Evolutionary conservation across 2,329 filamentous ascomycete genomes (phyloP), one percentile per base, ranked within the genome.

Genomic region (Hansfordia pulvinata): DNA sequence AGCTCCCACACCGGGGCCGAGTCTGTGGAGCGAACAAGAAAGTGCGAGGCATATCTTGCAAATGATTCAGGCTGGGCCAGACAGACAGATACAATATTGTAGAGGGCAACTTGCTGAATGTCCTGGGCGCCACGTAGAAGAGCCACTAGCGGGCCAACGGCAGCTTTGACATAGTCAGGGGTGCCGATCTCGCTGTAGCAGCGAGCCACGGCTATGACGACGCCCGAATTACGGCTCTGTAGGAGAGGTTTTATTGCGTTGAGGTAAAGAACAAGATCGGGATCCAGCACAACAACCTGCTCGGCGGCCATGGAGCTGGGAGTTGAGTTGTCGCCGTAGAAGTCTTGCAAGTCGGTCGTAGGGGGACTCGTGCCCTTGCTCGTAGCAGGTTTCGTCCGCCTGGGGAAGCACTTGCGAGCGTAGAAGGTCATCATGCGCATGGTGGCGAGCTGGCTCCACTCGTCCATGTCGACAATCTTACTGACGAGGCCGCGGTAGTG

Each of bases 401-500:
- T 64, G 1, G 90, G 86, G 40, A 98, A 98, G 50, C 84, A 94
- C 46, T 71, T 80, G 29, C 90, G 72, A 2, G 82, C 75, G 50
- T 98, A 98, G 13, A 75, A 60, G 2, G 80, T 77, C 71, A 96
- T 76, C 36, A 98, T 60, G 20, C 75, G 69, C 39, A 98, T 47
- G 3, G 81, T 81, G 3, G 84, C 79, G 28, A 96, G 53, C 54
- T 98, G 90, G 21, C 85, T 81, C 90, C 90, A 98, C 54, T 98
- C 90, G 45, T 98, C 90, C 90, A 98, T 98, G 47, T 98, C 90
- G 14, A 94, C 84, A 27, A 96, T 58, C 59, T 94, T 93, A 50
- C 75, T 82, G 35, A 93, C 76, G 35, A 98, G 58, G 19, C 70
- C 64, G 26, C 83, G 73, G 54, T 96, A 98, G 47, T 93, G 80